Conservation (phyloP, 768 basidiomycete genomes). For the Fomitopsis serialis region DNA sequence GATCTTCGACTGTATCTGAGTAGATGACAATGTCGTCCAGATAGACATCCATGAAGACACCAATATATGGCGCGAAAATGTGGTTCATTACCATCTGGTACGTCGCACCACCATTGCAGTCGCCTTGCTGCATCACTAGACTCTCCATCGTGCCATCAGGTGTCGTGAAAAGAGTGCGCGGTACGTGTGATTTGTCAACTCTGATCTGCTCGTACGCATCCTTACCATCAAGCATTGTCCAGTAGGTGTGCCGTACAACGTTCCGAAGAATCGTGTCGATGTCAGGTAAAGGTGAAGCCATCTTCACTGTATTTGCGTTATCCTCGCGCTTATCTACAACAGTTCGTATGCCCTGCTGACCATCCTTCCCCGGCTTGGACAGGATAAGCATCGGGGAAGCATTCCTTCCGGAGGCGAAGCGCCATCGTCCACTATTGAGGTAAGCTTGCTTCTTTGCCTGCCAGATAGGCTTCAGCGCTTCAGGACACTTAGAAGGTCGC, state of each 20-base stretch:
- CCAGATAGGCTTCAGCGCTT: slow-evolving; percentile 14
- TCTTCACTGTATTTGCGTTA: slow-evolving; percentile 21
- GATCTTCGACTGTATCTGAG: slow-evolving; percentile 24
- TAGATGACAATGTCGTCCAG: slow-evolving; percentile 32
- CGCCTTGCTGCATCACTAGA: slow-evolving; percentile 26
- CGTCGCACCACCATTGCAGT: slow-evolving; percentile 26
- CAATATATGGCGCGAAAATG: slow-evolving; percentile 22
- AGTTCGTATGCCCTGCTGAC: slow-evolving; percentile 5
- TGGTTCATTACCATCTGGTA: slow-evolving; percentile 24
- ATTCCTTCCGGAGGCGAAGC: slow-evolving; percentile 20
- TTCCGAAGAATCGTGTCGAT: slow-evolving; percentile 18
- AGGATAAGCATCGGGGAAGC: slow-evolving; percentile 30
- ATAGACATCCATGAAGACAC: slow-evolving; percentile 26
- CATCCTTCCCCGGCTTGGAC: slow-evolving; percentile 17
- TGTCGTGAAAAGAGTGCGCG: slow-evolving; percentile 19
- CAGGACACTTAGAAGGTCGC: slow-evolving; percentile 24
- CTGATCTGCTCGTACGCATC: slow-evolving; percentile 27
- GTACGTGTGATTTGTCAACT: slow-evolving; percentile 16
- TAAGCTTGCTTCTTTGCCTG: slow-evolving; percentile 16
- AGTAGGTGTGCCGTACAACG: slow-evolving; percentile 8
- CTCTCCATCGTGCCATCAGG: slow-evolving; percentile 25
- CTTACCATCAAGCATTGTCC: slow-evolving; percentile 21
- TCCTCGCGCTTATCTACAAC: slow-evolving; percentile 11
- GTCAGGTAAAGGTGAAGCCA: slow-evolving; percentile 21
- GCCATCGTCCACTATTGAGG: slow-evolving; percentile 25